Percentiles rank a stretch among this genome's conserved stretches.
These are phyloP conservation scores for Thraustochytrium sp. DNA, from an alignment of 352 stramenopile species.

Conservation along the genomic window DNA sequence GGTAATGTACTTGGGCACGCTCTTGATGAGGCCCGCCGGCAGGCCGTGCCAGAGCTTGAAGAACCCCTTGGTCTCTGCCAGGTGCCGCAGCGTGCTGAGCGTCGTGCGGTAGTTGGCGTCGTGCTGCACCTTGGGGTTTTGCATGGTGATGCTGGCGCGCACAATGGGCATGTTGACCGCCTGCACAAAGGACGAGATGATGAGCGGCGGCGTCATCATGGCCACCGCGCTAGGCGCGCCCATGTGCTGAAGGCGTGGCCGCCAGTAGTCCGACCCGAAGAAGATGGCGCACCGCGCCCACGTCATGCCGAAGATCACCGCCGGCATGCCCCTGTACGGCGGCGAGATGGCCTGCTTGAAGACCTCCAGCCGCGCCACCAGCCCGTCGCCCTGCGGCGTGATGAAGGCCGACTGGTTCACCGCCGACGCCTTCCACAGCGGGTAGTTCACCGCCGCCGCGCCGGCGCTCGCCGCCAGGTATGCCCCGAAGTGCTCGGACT, in stretches of 20 bases:
- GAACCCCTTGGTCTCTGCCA: constrained; percentile 63
- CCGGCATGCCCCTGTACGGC: constrained; percentile 68
- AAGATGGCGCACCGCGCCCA: constrained; percentile 71
- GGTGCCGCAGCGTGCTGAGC: constrained; percentile 48
- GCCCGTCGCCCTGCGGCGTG: constrained; percentile 3
- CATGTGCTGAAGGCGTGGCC: constrained; percentile 54
- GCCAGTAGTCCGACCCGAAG: constrained; percentile 66
- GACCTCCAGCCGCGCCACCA: constrained; percentile 40
- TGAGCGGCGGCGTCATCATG: constrained; percentile 54
- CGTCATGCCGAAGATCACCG: constrained; percentile 70
- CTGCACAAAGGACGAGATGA: constrained; percentile 62
- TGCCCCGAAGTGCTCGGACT: background rate
- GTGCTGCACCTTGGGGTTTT: constrained; percentile 61
- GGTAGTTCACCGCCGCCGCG: constrained; percentile 34
- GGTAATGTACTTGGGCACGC: constrained; percentile 75
- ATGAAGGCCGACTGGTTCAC: constrained; percentile 36
- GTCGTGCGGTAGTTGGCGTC: constrained; percentile 57
- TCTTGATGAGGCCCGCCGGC: constrained; percentile 69
- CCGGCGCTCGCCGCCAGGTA: constrained; percentile 31
- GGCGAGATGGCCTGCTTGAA: constrained; percentile 66
- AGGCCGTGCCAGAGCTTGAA: constrained; percentile 70
- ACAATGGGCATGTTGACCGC: constrained; percentile 75
- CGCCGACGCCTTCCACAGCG: constrained; percentile 43
- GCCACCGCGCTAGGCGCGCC: constrained; percentile 46
- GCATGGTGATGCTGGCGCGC: constrained; percentile 61